These are phyloP conservation scores for Collybia nuda DNA, from an alignment of 768 basidiomycete species.

Conservation along the genomic window DNA sequence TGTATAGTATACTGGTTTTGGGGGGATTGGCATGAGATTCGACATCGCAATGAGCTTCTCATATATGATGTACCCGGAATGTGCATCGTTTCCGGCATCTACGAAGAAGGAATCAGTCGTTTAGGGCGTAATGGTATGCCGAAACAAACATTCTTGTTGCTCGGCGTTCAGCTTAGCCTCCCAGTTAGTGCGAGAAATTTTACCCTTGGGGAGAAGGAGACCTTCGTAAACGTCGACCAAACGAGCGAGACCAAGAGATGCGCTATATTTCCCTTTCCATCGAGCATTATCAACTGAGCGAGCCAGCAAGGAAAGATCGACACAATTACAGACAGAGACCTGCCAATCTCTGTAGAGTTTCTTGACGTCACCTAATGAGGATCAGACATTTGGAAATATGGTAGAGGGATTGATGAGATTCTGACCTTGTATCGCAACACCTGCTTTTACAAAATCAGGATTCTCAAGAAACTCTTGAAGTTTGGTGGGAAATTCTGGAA, in stretches of 20 bases:
- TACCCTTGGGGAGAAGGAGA: constrained; percentile 55
- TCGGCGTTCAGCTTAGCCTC: constrained; percentile 40
- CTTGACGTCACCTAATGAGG: constrained; percentile 55
- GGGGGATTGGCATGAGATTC: constrained; percentile 27
- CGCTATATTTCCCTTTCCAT: constrained; percentile 73
- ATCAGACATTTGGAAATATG: constrained; percentile 1
- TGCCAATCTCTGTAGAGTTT: constrained; percentile 58
- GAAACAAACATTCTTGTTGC: constrained; percentile 64
- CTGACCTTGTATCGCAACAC: constrained; percentile 73
- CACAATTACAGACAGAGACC: constrained; percentile 48
- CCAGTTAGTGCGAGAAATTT: constrained; percentile 70
- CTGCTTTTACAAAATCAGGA: constrained; percentile 59
- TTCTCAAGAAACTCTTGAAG: constrained; percentile 54
- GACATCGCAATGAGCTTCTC: constrained; percentile 44
- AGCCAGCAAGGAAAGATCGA: constrained; percentile 72
- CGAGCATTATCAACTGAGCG: constrained; percentile 65
- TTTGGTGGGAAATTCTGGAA: constrained; percentile 50
- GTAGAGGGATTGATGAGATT: constrained; percentile 7
- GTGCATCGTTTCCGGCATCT: constrained; percentile 77
- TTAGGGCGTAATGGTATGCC: not conserved
- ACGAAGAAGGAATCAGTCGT: constrained; percentile 8
- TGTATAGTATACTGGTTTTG: constrained; percentile 47
- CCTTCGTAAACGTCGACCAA: constrained; percentile 63
- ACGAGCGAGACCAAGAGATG: constrained; percentile 60
- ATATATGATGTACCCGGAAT: constrained; percentile 60